Conservation (phyloP, 352 stramenopile genomes). For the Pythium diclinum region DNA sequence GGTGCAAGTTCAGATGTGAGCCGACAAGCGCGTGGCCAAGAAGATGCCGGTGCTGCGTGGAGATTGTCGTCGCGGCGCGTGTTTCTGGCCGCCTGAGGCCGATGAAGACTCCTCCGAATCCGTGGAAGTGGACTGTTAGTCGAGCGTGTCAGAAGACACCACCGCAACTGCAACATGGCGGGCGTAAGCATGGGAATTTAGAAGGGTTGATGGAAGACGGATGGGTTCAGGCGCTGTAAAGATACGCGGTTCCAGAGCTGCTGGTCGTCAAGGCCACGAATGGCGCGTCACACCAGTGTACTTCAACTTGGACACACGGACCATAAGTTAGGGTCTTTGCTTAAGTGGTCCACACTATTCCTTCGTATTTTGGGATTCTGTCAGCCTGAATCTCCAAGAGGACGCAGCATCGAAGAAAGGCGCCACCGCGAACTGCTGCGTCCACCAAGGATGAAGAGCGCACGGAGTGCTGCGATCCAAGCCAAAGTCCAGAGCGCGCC, state of each 20-base stretch:
- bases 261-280: constrained; percentile 15
- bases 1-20: background rate
- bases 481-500: constrained; percentile 46
- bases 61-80: constrained; percentile 3
- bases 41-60: background rate
- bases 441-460: constrained; percentile 21
- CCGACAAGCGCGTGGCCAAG: background rate
- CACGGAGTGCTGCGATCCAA: constrained; percentile 21
- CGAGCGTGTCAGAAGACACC: background rate
- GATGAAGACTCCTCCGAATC: background rate
- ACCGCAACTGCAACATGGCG: constrained; percentile 21
- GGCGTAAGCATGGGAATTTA: background rate
- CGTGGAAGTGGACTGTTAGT: background rate
- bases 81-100: constrained; percentile 12
- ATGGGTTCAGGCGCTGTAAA: constrained; percentile 17
- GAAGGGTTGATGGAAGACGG: background rate
- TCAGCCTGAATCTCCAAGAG: too few species aligned
- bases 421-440: too few species aligned
- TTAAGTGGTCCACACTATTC: too few species aligned
- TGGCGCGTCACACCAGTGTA: constrained; percentile 12
- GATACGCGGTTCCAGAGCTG: constrained; percentile 12
- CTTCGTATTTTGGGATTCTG: too few species aligned
- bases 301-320: constrained; percentile 13
- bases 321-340: too few species aligned
- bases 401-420: too few species aligned